Evolutionary conservation across 345 rosid genomes (phyloP), one percentile per base, ranked within the genome.

Genomic region (Pseudoturritis turrita): DNA sequence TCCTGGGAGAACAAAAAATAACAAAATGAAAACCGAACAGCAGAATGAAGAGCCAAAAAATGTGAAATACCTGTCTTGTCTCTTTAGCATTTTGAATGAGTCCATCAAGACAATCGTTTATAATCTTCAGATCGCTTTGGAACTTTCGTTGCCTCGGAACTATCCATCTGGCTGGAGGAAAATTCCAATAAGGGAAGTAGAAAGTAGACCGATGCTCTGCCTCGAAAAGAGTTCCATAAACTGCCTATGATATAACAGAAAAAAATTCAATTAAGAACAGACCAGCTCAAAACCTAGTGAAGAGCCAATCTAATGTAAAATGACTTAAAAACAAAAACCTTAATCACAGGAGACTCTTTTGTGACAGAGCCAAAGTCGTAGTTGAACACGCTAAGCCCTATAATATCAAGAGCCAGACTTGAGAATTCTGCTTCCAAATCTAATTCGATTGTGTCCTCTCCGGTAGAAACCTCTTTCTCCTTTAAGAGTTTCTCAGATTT

Each of bases 171-270:
- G 96, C 92, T 18, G 89, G 83, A 77, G 98, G 96, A 79, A 93
- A 72, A 58, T 93, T 93, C 98, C 97, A 90, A 53, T 93, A 93
- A 4, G 98, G 98, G 59, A 93, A 73, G 80, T 90, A 93, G 83
- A 93, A 93, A 33, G 96, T 93, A 14, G 98, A 93, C 69, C 98
- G 84, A 74, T 90, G 98, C 85, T 93, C 97, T 50, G 98, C 98
- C 78, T 93, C 98, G 55, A 86, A 93, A 81, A 93, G 98, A 29
- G 98, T 89, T 54, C 97, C 98, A 76, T 93, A 93, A 33, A 90
- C 98, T 1, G 98, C 98, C 97, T 93, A 83, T 68, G 68, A 56
- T 17, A 62, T 49, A 71, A 39, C 52, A 39, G n/a, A 21, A 66
- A 65, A 31, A 72, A 3, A 57, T n/a, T 19, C 37, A 18, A 6